Evolutionary conservation across 2,329 filamentous ascomycete species (phyloP).

Genomic region (Apiospora saccharicola): DNA sequence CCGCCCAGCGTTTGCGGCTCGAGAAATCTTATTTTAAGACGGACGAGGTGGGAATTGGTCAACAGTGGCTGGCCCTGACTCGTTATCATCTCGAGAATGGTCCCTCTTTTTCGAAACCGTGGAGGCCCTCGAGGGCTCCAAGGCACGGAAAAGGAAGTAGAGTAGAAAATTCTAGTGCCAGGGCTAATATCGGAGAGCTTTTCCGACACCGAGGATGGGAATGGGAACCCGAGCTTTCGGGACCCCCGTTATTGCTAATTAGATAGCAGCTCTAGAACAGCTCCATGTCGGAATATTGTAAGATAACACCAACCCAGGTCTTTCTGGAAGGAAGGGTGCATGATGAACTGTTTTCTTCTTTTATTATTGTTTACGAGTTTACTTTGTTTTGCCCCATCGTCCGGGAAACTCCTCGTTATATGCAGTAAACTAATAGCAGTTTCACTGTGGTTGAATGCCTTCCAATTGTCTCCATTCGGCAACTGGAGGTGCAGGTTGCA

Average conservation of each 20-base stretch:
- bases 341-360: not conserved
- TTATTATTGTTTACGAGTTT: not conserved
- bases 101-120: constrained; percentile 5
- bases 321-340: not conserved
- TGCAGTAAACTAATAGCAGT: not conserved
- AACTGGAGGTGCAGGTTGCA: constrained; percentile 6
- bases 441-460: not conserved
- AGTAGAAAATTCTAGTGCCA: constrained; percentile 13
- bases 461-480: constrained; percentile 9
- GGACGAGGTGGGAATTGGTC: constrained; percentile 1
- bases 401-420: not conserved
- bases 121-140: not conserved
- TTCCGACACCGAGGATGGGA: not conserved
- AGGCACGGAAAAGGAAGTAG: constrained; percentile 2
- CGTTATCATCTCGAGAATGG: not conserved
- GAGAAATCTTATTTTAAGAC: not conserved
- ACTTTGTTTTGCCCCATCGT: not conserved
- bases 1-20: not conserved
- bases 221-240: constrained; percentile 5
- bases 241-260: constrained; percentile 11
- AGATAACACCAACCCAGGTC: not conserved
- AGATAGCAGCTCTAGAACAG: not conserved
- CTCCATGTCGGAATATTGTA: not conserved
- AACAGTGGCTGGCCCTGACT: not conserved
- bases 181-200: constrained; percentile 12